Conservation (phyloP, 352 stramenopile species). For the Phytophthora cactorum region DNA sequence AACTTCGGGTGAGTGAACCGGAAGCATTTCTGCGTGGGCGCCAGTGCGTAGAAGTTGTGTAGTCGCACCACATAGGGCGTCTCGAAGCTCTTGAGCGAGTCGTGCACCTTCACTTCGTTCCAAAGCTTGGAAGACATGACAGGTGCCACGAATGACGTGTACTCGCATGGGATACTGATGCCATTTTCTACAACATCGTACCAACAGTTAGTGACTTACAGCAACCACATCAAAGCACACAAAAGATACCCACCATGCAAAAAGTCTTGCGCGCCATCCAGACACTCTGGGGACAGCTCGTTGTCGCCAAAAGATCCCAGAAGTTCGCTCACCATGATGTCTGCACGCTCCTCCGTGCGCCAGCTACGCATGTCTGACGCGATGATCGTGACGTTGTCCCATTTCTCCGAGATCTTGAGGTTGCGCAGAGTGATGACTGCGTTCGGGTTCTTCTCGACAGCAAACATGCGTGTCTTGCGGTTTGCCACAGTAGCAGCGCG, state of each 20-base stretch:
- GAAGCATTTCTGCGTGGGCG: constrained; percentile 91
- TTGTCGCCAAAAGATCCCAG: constrained; percentile 98
- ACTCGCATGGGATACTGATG: constrained; percentile 91
- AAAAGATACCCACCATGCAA: constrained; percentile 71
- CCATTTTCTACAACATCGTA: constrained; percentile 59
- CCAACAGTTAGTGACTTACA: constrained; percentile 14
- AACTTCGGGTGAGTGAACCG: constrained; percentile 94
- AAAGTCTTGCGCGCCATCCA: constrained; percentile 95
- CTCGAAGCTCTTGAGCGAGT: constrained; percentile 90
- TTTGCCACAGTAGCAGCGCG: constrained; percentile 68
- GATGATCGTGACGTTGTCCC: constrained; percentile 88
- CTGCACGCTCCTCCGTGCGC: constrained; percentile 78
- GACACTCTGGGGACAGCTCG: constrained; percentile 98
- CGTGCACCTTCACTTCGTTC: constrained; percentile 88
- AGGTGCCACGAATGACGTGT: constrained; percentile 95
- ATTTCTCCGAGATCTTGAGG: constrained; percentile 86
- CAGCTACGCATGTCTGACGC: constrained; percentile 88
- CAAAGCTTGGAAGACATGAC: constrained; percentile 96
- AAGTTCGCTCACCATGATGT: constrained; percentile 97
- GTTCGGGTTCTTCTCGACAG: constrained; percentile 99
- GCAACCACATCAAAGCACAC: neutral
- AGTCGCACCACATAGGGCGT: constrained; percentile 98
- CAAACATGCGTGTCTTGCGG: constrained; percentile 90
- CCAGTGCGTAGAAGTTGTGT: constrained; percentile 91
- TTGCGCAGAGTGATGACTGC: constrained; percentile 95